Evolutionary conservation across 164 flowering plant species (phyloP).

Genomic region (Berberis thunbergii): DNA sequence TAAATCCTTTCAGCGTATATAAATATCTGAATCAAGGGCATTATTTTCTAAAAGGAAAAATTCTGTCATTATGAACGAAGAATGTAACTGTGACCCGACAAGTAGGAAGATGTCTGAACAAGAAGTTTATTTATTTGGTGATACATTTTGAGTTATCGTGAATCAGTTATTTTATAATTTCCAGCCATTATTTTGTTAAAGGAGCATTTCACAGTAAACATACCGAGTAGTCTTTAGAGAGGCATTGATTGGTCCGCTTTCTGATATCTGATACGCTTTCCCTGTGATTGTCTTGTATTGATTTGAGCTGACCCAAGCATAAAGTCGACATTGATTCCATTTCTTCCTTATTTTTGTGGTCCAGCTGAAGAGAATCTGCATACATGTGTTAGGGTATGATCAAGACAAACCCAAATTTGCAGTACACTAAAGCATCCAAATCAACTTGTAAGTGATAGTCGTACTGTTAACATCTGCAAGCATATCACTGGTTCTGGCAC

Average conservation of each 20-base stretch:
- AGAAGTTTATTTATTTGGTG: too few species aligned
- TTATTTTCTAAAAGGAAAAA: too few species aligned
- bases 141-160: too few species aligned
- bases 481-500: constrained; percentile 24
- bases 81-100: too few species aligned
- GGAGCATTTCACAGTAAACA: background rate
- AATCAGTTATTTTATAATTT: too few species aligned
- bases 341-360: constrained; percentile 39
- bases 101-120: too few species aligned
- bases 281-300: constrained; percentile 31
- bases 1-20: too few species aligned
- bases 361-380: constrained; percentile 53
- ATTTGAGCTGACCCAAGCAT: constrained; percentile 43
- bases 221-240: constrained; percentile 60
- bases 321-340: constrained; percentile 26
- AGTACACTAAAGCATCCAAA: background rate
- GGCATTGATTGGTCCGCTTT: constrained; percentile 40
- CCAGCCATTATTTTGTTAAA: too few species aligned
- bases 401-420: background rate
- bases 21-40: too few species aligned
- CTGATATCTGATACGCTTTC: constrained; percentile 30
- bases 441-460: background rate
- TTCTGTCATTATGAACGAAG: too few species aligned
- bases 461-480: constrained; percentile 40
- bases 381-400: background rate